Percentiles rank a stretch among this genome's conserved stretches.
phyloP scores from a whole-genome alignment of 305 asterid species.

The Caryopteris hybrid region DNA sequence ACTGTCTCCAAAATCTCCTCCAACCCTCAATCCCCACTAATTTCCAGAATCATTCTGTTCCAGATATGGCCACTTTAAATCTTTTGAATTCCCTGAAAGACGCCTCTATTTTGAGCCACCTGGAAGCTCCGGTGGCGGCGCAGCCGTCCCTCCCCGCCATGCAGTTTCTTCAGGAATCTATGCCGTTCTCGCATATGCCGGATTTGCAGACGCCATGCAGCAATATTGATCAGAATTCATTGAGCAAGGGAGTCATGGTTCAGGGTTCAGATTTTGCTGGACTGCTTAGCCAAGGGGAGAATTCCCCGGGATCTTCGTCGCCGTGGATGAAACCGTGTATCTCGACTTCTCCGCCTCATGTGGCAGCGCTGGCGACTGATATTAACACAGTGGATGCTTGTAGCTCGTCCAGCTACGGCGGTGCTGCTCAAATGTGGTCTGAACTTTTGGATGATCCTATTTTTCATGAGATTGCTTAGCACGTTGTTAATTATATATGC shows the following conservation, averaged over 20 bases:
- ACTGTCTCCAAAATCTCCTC: constrained; percentile 45
- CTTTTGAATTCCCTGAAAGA: constrained; percentile 23
- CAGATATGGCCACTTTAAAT: constrained; percentile 23
- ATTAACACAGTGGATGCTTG: constrained; percentile 31
- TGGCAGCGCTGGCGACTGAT: constrained; percentile 15
- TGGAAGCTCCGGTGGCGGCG: constrained; percentile 21
- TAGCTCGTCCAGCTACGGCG: constrained; percentile 50
- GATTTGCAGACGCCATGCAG: constrained; percentile 36
- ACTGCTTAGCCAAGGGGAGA: constrained; percentile 7
- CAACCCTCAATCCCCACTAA: constrained; percentile 12
- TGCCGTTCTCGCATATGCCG: constrained; percentile 51
- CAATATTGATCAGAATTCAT: constrained; percentile 4
- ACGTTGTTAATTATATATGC: background rate
- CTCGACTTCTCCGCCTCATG: too few species aligned
- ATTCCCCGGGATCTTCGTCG: constrained; percentile 32
- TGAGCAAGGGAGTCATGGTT: constrained; percentile 15
- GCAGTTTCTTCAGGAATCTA: constrained; percentile 24
- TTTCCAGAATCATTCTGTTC: constrained; percentile 9
- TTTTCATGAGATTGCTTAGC: constrained; percentile 42
- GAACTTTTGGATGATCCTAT: constrained; percentile 60
- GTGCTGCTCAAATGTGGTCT: constrained; percentile 54
- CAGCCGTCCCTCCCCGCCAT: too few species aligned
- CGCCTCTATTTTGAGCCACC: constrained; percentile 15
- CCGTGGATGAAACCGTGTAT: constrained; percentile 27
- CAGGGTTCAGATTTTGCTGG: constrained; percentile 19